phyloP scores from a whole-genome alignment of 176 grass and related monocot genomes.

The Metroxylon sagu region DNA sequence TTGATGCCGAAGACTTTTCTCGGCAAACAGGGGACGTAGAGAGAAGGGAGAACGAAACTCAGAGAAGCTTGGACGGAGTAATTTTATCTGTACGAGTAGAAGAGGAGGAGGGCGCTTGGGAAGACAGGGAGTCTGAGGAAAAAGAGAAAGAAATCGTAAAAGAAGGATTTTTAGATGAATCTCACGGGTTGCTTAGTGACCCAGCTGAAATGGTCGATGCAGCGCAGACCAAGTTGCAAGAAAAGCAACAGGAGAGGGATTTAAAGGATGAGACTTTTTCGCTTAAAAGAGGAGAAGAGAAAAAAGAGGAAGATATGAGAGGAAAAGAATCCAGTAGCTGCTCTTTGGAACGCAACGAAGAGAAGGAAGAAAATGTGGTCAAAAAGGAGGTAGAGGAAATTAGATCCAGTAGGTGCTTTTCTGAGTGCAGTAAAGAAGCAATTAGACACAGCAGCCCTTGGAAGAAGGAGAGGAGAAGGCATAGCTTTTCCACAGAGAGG shows the following conservation, averaged over 20 bases:
- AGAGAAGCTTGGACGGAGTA: slow-evolving; percentile 15
- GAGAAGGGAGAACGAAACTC: slow-evolving; percentile 25
- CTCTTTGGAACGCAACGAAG: slow-evolving; percentile 14
- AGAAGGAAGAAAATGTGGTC: not conserved
- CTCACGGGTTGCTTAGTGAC: too few relatives aligned
- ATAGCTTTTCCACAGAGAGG: slow-evolving; percentile 77
- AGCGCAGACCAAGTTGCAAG: not conserved
- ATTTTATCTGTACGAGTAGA: slow-evolving; percentile 6
- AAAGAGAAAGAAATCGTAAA: too few relatives aligned
- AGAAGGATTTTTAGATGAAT: too few relatives aligned
- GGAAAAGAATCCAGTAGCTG: slow-evolving; percentile 19
- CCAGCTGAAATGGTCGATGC: not conserved
- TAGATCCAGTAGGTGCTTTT: not conserved
- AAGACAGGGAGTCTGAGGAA: not conserved
- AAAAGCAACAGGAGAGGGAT: not conserved
- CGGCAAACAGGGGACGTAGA: slow-evolving; percentile 12
- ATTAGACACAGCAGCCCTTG: slow-evolving; percentile 30
- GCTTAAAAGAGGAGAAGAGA: slow-evolving; percentile 5
- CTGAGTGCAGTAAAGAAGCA: slow-evolving; percentile 9
- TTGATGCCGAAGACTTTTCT: not conserved
- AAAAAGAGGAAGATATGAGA: slow-evolving; percentile 23
- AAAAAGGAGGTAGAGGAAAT: slow-evolving; percentile 51
- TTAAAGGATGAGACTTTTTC: not conserved
- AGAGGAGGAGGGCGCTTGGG: not conserved
- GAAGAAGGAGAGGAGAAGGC: slow-evolving; percentile 42